Base-by-base conservation (phyloP, 2,329 filamentous ascomycete genomes). In the Aspergillus aculeatus region DNA sequence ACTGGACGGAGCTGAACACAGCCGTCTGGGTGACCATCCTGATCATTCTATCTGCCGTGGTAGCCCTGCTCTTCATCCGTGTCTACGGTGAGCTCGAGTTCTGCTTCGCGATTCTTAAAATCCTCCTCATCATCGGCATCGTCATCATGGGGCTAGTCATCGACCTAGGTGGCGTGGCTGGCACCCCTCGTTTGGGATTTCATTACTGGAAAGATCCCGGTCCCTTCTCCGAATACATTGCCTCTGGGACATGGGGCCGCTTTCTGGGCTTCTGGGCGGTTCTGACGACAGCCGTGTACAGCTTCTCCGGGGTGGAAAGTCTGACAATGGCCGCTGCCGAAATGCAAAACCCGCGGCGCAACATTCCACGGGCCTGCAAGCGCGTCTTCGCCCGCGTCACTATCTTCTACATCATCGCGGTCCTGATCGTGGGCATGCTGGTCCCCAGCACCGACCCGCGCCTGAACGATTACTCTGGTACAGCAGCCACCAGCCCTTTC, bases 121-220 rank as follows among this genome's bases (percentile, higher is more conserved):
- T 81, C 64, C 60, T 81, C 16, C 75, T 78, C 47, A 81, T 83
- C 50, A 64, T 81, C 29, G 80, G 79, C 31, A 70, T 82, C 16
- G 66, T 80, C 47, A 67, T 81, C 44, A 67, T 80, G 52, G 75
- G 77, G 2, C 74, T 89, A 31, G 79, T 88, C 59, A 85, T 89
- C 66, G 83, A 86, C 66, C 79, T 88, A 1, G 86, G 86, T 31
- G 86, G 86, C 50, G 80, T 85, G 2, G 82, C 86, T 0, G 84
- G 84, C 4, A 82, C 81, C 0, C 79, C 83, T 21, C 78, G 83
- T 4, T 80, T 86, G 54, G 89, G 89, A 2, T 91, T 91, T 72
- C 75, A 80, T 44, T 90, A 89, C 73, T 92, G 89, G 89, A 83
- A 75, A 23, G 74, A 86, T 32, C 89, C 89, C 0, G 88, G 87